Base-by-base conservation (phyloP, 495 filamentous ascomycete species). In the Hamigera avellanea region DNA sequence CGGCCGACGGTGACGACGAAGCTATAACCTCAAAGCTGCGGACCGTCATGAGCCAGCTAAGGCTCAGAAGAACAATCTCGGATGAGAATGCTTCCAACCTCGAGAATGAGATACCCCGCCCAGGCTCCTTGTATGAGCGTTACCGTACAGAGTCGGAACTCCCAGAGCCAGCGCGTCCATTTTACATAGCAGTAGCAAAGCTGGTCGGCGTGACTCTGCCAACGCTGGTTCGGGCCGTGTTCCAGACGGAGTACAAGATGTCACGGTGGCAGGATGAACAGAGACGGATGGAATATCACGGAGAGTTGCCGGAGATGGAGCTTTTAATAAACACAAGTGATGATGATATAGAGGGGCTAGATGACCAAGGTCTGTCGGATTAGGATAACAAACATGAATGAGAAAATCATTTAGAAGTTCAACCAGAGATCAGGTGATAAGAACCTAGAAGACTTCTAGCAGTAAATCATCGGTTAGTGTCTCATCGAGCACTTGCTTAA, bases 101-200 rank as follows among this genome's bases (percentile, higher is more conserved):
- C 31, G 35, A 51, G 41, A 40, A 51, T 25, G 41, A 53, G 14
- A 49, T 57, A 13, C 49, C 44, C 9, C 59, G 69, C 25, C 69
- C 73, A 6, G 77, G 77, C 30, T 64, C 65, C 14, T 54, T 59
- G 25, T 83, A 81, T 42, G 63, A 59, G 42, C 61, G 69, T 8
- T 83, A 76, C 57, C 61, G 72, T 28, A 64, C 46, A 15, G 61
- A 64, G 42, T 66, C 72, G 8, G 72, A 82, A 21, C 55, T 86
- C 27, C 59, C 70, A 3, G 61, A 69, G 9, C 43, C 52, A 0
- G 78, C 75, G 5, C 68, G 53, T 31, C 41, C 41, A 0, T 76
- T 86, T 34, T 76, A 75, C 42, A 55, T 69, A 35, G 51, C 66
- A 23, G 73, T 68, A 10, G 77, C 78, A 37, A 57, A 62, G 37